Evolutionary conservation across 2,329 filamentous ascomycete species (phyloP).

Genomic region (Paraphoma chrysanthemicola): DNA sequence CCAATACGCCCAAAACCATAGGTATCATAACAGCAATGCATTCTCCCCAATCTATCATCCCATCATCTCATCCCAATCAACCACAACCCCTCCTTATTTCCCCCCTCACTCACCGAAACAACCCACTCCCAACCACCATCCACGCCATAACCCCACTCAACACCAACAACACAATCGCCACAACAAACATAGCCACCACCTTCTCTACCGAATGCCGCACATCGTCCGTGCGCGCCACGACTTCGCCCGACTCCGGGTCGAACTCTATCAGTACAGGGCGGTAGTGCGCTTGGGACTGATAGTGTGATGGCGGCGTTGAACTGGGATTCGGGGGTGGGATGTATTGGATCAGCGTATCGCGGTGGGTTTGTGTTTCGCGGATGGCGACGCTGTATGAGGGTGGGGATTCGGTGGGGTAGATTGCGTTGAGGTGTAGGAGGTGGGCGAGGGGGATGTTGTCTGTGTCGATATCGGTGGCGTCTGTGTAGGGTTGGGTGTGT

Average conservation of each 20-base stretch:
- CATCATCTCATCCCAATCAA: neutral
- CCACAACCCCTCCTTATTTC: neutral
- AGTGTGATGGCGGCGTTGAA: neutral
- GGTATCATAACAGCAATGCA: neutral
- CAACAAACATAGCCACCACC: conserved; percentile 33
- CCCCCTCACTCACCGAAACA: neutral
- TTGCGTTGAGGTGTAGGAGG: conserved; percentile 12
- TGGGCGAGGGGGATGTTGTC: conserved; percentile 40
- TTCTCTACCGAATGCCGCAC: conserved; percentile 32
- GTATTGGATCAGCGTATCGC: conserved; percentile 34
- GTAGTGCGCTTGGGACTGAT: neutral
- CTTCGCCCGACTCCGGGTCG: conserved; percentile 16
- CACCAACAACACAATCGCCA: conserved; percentile 26
- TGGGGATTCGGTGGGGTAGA: conserved; percentile 34
- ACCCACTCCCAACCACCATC: conserved; percentile 17
- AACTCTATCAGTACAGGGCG: conserved; percentile 1
- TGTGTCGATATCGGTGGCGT: conserved; percentile 5
- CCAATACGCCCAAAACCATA: neutral
- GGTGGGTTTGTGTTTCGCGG: conserved; percentile 24
- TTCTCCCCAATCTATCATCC: neutral
- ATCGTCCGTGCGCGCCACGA: conserved; percentile 28
- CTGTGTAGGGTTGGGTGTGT: conserved; percentile 10
- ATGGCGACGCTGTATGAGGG: conserved; percentile 36
- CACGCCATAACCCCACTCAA: conserved; percentile 27
- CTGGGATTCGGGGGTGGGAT: conserved; percentile 17